Conservation (phyloP, 192 early-diverging fungal species). For the Coemansia sp. region DNA sequence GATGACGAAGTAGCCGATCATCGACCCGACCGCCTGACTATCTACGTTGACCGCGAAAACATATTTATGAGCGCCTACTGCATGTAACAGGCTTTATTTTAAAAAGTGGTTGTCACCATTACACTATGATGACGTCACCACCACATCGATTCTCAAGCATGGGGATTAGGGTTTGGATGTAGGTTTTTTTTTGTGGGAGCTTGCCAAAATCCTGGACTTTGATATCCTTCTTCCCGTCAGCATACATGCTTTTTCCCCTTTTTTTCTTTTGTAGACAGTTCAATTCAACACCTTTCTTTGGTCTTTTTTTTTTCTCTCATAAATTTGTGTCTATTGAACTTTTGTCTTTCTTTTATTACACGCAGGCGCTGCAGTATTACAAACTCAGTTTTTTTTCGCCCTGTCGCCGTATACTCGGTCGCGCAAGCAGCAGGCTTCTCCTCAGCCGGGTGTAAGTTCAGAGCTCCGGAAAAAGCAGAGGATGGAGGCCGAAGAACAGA, state of each 20-base stretch:
- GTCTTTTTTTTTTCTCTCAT: neutral
- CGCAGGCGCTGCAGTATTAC: conserved; percentile 1
- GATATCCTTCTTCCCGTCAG: neutral
- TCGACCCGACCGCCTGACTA: conserved; percentile 30
- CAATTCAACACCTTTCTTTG: neutral
- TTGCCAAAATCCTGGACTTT: neutral
- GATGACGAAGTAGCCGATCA: conserved; percentile 30
- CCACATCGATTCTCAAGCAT: neutral
- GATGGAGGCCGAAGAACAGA: conserved; percentile 24
- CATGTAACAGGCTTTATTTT: conserved; percentile 6
- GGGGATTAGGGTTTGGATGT: neutral
- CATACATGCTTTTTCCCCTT: too few species aligned
- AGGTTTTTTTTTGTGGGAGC: neutral
- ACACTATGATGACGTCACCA: neutral
- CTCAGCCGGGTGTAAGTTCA: neutral
- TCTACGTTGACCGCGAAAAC: conserved; percentile 52
- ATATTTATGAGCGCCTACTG: conserved; percentile 47
- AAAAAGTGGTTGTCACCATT: neutral
- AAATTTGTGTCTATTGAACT: neutral
- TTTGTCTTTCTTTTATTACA: neutral
- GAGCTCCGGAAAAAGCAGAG: conserved; percentile 32
- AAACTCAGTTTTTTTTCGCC: neutral
- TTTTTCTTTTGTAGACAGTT: neutral
- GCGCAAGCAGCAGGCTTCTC: conserved; percentile 12
- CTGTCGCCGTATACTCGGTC: conserved; percentile 1